Base-by-base conservation (phyloP, 1,284 basidiomycete species). In the Cryptococcus neoformans region DNA sequence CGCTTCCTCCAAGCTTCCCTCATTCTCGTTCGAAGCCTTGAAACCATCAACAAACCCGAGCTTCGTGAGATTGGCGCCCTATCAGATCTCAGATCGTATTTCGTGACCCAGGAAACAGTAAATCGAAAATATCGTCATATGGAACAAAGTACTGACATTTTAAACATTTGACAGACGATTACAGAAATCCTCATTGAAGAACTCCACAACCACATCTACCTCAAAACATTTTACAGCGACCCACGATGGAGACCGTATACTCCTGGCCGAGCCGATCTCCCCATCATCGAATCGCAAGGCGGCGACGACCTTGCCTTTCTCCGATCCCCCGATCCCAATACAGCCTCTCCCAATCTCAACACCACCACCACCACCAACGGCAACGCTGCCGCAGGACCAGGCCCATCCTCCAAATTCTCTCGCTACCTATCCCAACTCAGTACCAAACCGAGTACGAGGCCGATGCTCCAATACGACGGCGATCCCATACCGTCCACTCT, bases 201-300 rank as follows among this genome's bases (percentile, higher is more conserved):
- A 72, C 81, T 99, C 28, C 94, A 99, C 73, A 93, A 87, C 67
- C 96, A 99, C 75, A 79, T 99, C n/a, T 99, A 98, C 76, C 84
- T 99, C 57, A 98, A 96, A 73, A 92, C 89, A 6, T 94, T 92
- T 75, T 97, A 93, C 85, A 95, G 90, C 72, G 95, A 99, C 64
- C 84, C 85, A 8, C 84, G 95, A 47, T 99, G 96, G 96, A 82
- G 84, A 34, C 78, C 88, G 0, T 98, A 97, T 75, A 79, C 81
- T 8, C 86, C 88, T 0, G 89, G 89, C 49, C 94, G 97, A 74
- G 83, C 85, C 54, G 75, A 78, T 8, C 82, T 67, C 9, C 63
- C 62, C 3, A 55, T 65, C 50, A 62, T 63, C 42, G 58, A 56
- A 12, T 57, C 55, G 3, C 49, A 55, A 16, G 28, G 4, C 28